Percentiles rank a stretch among this genome's conserved stretches.
Conservation (phyloP, 2,329 filamentous ascomycete genomes). For the Scytalidium lignicola region DNA sequence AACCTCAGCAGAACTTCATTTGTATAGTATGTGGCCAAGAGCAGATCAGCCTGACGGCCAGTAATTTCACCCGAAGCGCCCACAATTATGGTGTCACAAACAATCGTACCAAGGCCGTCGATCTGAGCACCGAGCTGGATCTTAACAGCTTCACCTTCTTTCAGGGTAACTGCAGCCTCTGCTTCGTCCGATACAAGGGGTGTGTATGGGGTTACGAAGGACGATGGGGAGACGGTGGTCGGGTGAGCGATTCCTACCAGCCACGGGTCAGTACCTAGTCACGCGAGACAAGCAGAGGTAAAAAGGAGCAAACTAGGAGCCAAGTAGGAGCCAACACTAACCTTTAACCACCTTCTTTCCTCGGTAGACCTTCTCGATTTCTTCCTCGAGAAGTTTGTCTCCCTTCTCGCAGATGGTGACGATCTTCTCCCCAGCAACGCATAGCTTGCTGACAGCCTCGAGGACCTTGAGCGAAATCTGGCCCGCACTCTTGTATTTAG, state of each 20-base stretch:
- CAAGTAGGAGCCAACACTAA: no score
- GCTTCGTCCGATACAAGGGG: slow-evolving; percentile 80
- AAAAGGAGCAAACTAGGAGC: neutral
- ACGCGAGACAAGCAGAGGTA: slow-evolving; percentile 5
- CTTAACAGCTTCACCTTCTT: slow-evolving; percentile 86
- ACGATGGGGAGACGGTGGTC: slow-evolving; percentile 88
- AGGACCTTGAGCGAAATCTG: slow-evolving; percentile 95
- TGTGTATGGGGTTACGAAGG: slow-evolving; percentile 95
- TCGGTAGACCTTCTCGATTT: slow-evolving; percentile 93
- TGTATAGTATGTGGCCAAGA: slow-evolving; percentile 88
- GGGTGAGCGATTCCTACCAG: slow-evolving; percentile 78
- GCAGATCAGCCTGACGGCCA: slow-evolving; percentile 77
- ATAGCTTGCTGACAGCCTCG: slow-evolving; percentile 69
- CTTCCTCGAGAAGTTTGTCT: slow-evolving; percentile 90
- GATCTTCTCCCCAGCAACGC: slow-evolving; percentile 85
- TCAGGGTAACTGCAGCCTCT: slow-evolving; percentile 75
- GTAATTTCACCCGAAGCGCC: slow-evolving; percentile 58
- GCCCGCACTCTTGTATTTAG: slow-evolving; percentile 98
- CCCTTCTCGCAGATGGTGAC: slow-evolving; percentile 92
- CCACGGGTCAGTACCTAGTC: slow-evolving; percentile 15
- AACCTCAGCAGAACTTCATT: slow-evolving; percentile 91
- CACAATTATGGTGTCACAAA: slow-evolving; percentile 87
- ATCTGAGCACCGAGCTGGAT: slow-evolving; percentile 99
- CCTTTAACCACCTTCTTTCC: slow-evolving; percentile 96
- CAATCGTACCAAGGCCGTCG: slow-evolving; percentile 92